phyloP scores from a whole-genome alignment of 129 eudicot genomes.

The Arctium lappa region DNA sequence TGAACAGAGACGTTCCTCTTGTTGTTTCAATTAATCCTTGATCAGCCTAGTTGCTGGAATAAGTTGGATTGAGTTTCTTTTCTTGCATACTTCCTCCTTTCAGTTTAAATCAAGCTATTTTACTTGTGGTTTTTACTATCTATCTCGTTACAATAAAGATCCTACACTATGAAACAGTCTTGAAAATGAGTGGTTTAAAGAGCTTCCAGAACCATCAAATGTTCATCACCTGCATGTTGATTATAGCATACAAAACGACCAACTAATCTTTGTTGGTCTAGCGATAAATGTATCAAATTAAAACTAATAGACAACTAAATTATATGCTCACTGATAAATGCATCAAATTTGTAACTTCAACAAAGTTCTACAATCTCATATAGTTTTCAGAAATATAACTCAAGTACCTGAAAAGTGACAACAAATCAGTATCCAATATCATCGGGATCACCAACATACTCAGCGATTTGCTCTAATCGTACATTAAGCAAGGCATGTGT shows the following conservation, averaged over 20 bases:
- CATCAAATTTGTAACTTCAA: not conserved
- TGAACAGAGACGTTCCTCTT: not conserved
- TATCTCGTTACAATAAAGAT: not conserved
- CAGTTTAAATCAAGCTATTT: not conserved
- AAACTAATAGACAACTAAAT: not conserved
- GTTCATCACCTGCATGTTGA: not conserved
- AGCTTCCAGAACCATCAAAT: not conserved
- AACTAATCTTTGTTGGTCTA: too few species aligned
- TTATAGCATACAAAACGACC: too few species aligned
- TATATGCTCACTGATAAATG: not conserved
- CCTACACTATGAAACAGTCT: not conserved
- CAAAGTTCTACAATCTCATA: conserved; percentile 11
- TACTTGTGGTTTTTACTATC: not conserved
- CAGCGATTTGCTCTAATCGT: conserved; percentile 81
- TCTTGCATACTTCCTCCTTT: not conserved
- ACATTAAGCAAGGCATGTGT: conserved; percentile 59
- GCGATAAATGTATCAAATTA: not conserved
- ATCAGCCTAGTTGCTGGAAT: not conserved
- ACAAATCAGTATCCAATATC: conserved; percentile 62
- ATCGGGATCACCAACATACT: conserved; percentile 81
- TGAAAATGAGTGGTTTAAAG: not conserved
- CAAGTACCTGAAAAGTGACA: conserved; percentile 19
- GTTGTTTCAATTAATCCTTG: not conserved
- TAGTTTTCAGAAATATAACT: not conserved
- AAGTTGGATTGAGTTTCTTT: not conserved